phyloP scores from a whole-genome alignment of 306 rosid genomes.

The Lathyrus sativus region DNA sequence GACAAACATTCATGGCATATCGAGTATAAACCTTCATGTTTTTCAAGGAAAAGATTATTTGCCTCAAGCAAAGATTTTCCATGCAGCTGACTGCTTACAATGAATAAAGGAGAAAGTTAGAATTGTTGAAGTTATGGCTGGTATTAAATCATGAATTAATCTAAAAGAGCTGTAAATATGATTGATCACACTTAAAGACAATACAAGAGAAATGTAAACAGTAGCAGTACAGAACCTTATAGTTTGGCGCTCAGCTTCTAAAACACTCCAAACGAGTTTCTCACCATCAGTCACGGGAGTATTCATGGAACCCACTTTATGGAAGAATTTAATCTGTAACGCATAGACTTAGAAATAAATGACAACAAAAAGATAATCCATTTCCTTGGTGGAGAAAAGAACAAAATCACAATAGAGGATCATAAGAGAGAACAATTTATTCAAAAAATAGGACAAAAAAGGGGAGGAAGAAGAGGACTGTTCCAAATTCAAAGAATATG shows the following conservation, averaged over 20 bases:
- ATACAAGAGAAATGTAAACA: neutral
- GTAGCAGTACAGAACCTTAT: slow-evolving; percentile 60
- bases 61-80: slow-evolving; percentile 81
- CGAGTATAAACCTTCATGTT: slow-evolving; percentile 70
- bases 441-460: neutral
- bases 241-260: slow-evolving; percentile 85
- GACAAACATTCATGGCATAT: slow-evolving; percentile 6
- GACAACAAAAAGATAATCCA: slow-evolving; percentile 13
- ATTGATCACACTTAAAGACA: neutral
- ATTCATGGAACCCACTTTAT: slow-evolving; percentile 70
- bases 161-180: neutral
- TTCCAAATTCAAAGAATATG: slow-evolving; percentile 16
- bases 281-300: slow-evolving; percentile 69
- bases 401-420: slow-evolving; percentile 6
- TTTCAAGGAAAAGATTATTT: slow-evolving; percentile 69
- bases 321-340: slow-evolving; percentile 86
- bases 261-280: slow-evolving; percentile 85
- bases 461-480: neutral
- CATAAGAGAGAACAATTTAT: neutral
- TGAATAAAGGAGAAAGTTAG: slow-evolving; percentile 29
- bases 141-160: slow-evolving; percentile 9
- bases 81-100: slow-evolving; percentile 68
- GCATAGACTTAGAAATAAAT: slow-evolving; percentile 34
- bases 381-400: neutral
- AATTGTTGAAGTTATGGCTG: neutral